phyloP scores from a whole-genome alignment of 805 yeast genomes.

The Yarrowia yakushimensis region DNA sequence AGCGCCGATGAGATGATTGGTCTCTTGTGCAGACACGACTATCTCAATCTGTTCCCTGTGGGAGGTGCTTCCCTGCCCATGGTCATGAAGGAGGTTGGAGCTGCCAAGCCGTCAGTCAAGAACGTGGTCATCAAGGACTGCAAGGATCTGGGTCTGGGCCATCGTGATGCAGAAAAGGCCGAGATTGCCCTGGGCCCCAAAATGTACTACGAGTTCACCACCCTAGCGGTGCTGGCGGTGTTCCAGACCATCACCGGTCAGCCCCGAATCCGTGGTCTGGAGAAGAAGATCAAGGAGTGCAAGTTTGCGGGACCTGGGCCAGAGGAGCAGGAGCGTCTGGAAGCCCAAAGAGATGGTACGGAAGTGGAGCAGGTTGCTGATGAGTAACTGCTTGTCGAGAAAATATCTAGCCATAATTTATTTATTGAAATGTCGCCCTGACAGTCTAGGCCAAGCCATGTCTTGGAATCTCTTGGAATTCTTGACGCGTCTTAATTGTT shows the following conservation, averaged over 20 bases:
- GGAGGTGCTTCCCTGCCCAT: neutral
- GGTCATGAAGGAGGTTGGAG: neutral
- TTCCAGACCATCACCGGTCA: neutral
- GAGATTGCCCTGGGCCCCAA: constrained; percentile 4
- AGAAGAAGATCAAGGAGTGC: neutral
- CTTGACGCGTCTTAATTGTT: constrained; percentile 1
- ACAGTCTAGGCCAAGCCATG: neutral
- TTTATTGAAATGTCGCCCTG: neutral
- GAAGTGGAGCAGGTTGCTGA: neutral
- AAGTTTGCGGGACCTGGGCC: neutral
- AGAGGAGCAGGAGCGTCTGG: neutral
- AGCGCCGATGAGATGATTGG: neutral
- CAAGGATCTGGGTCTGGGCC: neutral
- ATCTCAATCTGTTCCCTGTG: neutral
- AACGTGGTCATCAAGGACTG: neutral
- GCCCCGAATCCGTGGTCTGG: neutral
- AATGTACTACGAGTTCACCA: constrained; percentile 14
- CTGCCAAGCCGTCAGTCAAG: neutral
- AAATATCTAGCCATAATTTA: neutral
- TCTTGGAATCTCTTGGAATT: neutral
- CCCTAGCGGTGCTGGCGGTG: neutral
- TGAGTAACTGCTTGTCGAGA: no score
- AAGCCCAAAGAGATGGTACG: neutral
- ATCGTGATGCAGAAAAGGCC: neutral
- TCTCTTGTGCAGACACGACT: neutral